Evolutionary conservation across 306 rosid species (phyloP).

Genomic region (Casuarina cunninghamiana): DNA sequence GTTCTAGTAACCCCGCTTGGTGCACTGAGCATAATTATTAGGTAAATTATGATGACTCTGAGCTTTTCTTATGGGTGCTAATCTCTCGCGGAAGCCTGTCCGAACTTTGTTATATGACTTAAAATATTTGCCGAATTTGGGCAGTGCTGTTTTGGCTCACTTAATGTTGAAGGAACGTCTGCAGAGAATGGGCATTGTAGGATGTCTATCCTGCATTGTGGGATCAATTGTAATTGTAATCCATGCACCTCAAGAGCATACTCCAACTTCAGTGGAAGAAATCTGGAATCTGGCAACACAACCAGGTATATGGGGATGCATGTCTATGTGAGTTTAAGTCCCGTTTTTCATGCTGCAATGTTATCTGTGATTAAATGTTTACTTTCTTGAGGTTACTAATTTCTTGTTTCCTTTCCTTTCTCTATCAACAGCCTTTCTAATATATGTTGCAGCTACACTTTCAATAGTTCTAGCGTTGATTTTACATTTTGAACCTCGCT

Average conservation of each 20-base stretch:
- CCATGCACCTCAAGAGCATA: constrained; percentile 92
- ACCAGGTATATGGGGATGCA: constrained; percentile 48
- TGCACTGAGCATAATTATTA: constrained; percentile 87
- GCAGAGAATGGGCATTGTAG: constrained; percentile 81
- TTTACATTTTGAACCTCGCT: constrained; percentile 82
- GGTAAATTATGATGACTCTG: constrained; percentile 41
- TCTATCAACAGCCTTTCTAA: constrained; percentile 58
- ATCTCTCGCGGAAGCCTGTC: constrained; percentile 8
- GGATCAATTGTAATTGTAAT: constrained; percentile 89
- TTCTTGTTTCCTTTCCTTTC: constrained; percentile 21
- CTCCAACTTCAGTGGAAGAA: constrained; percentile 72
- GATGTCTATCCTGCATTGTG: constrained; percentile 82
- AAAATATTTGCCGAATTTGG: constrained; percentile 23
- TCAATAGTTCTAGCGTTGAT: constrained; percentile 69
- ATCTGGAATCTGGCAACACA: constrained; percentile 84
- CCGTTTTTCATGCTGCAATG: neutral
- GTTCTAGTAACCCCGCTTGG: constrained; percentile 97
- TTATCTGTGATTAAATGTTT: neutral
- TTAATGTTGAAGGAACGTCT: constrained; percentile 79
- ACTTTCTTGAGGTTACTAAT: constrained; percentile 4
- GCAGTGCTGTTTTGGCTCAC: constrained; percentile 90
- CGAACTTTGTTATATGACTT: constrained; percentile 20
- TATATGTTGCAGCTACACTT: constrained; percentile 60
- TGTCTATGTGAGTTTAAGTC: constrained; percentile 22
- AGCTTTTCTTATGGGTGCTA: constrained; percentile 14